Evolutionary conservation across 495 filamentous ascomycete species (phyloP).

Genomic region (Podospora appendiculata): DNA sequence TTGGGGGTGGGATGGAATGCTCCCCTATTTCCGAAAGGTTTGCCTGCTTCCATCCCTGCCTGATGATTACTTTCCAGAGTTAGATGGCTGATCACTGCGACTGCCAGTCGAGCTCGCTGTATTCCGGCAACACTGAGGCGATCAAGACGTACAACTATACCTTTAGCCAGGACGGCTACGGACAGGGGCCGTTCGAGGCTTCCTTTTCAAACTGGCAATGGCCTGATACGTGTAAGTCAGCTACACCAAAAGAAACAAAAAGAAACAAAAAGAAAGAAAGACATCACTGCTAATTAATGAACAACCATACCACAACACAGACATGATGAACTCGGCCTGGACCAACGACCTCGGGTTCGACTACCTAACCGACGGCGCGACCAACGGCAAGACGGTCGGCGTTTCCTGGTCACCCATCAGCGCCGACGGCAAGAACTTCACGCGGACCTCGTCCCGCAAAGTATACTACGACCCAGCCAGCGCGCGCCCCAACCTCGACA

Average conservation of each 20-base stretch:
- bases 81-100: no score
- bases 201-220: slow-evolving; percentile 8
- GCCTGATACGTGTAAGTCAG: slow-evolving; percentile 9
- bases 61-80: neutral
- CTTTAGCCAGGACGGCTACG: slow-evolving; percentile 4
- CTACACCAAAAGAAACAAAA: neutral
- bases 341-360: slow-evolving; percentile 4
- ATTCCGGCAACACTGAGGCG: slow-evolving; percentile 17
- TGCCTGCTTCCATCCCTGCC: neutral
- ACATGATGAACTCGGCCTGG: neutral
- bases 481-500: slow-evolving; percentile 24
- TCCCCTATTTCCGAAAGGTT: slow-evolving; percentile 37
- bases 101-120: slow-evolving; percentile 8
- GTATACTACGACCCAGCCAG: slow-evolving; percentile 13
- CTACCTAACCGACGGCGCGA: slow-evolving; percentile 4
- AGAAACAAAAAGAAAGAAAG: no score
- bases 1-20: slow-evolving; percentile 48
- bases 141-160: slow-evolving; percentile 5
- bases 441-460: slow-evolving; percentile 6
- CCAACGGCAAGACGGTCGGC: slow-evolving; percentile 4
- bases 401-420: slow-evolving; percentile 5
- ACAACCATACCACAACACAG: neutral
- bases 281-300: neutral
- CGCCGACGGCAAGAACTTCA: slow-evolving; percentile 7
- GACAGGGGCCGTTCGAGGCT: slow-evolving; percentile 5